Evolutionary conservation across 2,329 filamentous ascomycete species (phyloP).

Genomic region (Xylaria sp.): DNA sequence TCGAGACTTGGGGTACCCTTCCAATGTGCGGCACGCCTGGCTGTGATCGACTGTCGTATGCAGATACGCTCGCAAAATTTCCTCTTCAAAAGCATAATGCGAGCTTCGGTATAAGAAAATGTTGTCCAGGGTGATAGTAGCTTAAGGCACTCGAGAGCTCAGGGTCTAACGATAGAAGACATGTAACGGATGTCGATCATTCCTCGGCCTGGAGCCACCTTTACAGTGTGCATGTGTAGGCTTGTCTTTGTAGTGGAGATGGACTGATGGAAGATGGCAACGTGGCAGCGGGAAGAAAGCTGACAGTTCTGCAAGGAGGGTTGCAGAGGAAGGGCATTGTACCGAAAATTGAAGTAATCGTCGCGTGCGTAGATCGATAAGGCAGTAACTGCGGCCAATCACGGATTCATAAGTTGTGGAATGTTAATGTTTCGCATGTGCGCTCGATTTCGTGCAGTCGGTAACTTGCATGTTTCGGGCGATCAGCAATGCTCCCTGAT

Average conservation of each 20-base stretch:
- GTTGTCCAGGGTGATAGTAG: background rate
- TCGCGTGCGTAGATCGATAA: slow-evolving; percentile 27
- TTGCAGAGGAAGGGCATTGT: slow-evolving; percentile 18
- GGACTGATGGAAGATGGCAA: slow-evolving; percentile 19
- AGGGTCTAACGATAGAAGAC: background rate
- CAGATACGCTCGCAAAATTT: background rate
- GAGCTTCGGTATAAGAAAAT: background rate
- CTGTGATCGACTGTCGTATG: background rate
- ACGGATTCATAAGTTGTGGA: slow-evolving; percentile 17
- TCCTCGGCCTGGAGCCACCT: slow-evolving; percentile 9
- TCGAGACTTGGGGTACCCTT: background rate
- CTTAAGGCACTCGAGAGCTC: background rate
- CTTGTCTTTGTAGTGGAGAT: slow-evolving; percentile 22
- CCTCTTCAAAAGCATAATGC: background rate
- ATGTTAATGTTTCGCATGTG: slow-evolving; percentile 21
- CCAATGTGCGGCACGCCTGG: background rate
- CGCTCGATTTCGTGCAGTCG: slow-evolving; percentile 33
- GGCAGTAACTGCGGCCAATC: slow-evolving; percentile 23
- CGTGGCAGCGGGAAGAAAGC: slow-evolving; percentile 29
- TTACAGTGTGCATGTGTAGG: slow-evolving; percentile 18
- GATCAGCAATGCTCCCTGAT: slow-evolving; percentile 18
- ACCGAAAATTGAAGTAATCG: slow-evolving; percentile 27
- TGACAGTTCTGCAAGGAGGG: slow-evolving; percentile 29
- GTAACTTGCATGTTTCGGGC: slow-evolving; percentile 26
- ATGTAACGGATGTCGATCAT: slow-evolving; percentile 4